Percentiles rank a stretch among this genome's conserved stretches.
Evolutionary conservation across 345 rosid genomes (phyloP).

Genomic region (Aquilaria yunnanensis): DNA sequence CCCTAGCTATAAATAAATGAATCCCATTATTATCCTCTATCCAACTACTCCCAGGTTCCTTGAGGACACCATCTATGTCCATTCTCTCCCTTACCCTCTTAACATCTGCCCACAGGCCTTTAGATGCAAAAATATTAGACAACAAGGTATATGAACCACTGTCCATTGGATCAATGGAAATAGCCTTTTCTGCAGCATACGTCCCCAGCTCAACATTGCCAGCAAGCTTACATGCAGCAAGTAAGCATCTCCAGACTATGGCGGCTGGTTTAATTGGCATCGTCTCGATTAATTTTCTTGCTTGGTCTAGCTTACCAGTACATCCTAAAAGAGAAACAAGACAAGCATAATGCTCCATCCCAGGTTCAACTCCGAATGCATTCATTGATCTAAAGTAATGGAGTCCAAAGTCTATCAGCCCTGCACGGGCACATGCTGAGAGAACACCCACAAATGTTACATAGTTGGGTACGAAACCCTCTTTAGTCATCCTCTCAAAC

Average conservation of each 20-base stretch:
- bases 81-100: constrained; percentile 58
- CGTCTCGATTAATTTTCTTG: constrained; percentile 50
- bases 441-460: constrained; percentile 66
- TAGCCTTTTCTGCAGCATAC: constrained; percentile 68
- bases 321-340: constrained; percentile 59
- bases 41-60: constrained; percentile 81
- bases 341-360: constrained; percentile 64
- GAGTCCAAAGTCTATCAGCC: constrained; percentile 56
- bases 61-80: constrained; percentile 50
- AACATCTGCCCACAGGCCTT: constrained; percentile 67
- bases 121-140: constrained; percentile 56
- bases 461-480: constrained; percentile 55
- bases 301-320: constrained; percentile 57
- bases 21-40: constrained; percentile 36
- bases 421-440: constrained; percentile 75
- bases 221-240: constrained; percentile 43
- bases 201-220: constrained; percentile 52
- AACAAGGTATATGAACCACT: constrained; percentile 62
- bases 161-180: constrained; percentile 47
- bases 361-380: constrained; percentile 47
- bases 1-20: constrained; percentile 55
- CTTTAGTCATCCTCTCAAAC: constrained; percentile 46
- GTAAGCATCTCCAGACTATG: constrained; percentile 65
- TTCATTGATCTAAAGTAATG: constrained; percentile 43
- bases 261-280: constrained; percentile 50